A percentile compares a stretch with the other conserved stretches of the same genome.
Evolutionary conservation across 2,329 filamentous ascomycete genomes (phyloP).

Genomic region (Verticillium albo-atrum): DNA sequence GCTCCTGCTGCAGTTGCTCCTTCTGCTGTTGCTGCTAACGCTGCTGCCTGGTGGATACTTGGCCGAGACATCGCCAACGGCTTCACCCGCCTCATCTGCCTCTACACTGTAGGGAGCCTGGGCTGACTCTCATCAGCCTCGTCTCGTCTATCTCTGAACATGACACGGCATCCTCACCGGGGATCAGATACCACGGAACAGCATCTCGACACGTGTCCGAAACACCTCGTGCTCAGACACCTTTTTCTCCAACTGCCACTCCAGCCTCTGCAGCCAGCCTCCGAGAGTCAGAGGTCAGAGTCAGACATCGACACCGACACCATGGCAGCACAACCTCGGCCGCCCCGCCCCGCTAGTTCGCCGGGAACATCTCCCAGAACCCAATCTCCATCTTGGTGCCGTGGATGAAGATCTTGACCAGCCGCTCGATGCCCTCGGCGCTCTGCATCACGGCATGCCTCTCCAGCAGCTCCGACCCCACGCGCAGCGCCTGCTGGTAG

Average conservation of each 20-base stretch:
- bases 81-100: too few relatives aligned
- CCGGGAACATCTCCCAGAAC: conserved; percentile 52
- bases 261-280: background rate
- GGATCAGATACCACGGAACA: too few relatives aligned
- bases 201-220: background rate
- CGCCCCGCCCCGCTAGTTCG: background rate
- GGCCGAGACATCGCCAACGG: too few relatives aligned
- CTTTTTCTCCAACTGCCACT: background rate
- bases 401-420: conserved; percentile 80
- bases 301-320: background rate
- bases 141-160: too few relatives aligned
- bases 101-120: too few relatives aligned
- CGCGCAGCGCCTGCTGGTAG: conserved; percentile 67
- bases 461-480: conserved; percentile 74
- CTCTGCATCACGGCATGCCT: conserved; percentile 69
- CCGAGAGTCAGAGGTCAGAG: conserved; percentile 17
- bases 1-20: too few relatives aligned
- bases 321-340: background rate
- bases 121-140: too few relatives aligned
- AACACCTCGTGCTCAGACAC: background rate
- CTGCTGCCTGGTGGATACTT: too few relatives aligned
- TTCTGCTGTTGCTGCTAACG: too few relatives aligned
- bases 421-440: conserved; percentile 70
- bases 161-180: too few relatives aligned
- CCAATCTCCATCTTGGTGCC: conserved; percentile 68